These are phyloP conservation scores for Linanthus parryae DNA, from an alignment of 148 eudicot genomes.

Conservation along the genomic window DNA sequence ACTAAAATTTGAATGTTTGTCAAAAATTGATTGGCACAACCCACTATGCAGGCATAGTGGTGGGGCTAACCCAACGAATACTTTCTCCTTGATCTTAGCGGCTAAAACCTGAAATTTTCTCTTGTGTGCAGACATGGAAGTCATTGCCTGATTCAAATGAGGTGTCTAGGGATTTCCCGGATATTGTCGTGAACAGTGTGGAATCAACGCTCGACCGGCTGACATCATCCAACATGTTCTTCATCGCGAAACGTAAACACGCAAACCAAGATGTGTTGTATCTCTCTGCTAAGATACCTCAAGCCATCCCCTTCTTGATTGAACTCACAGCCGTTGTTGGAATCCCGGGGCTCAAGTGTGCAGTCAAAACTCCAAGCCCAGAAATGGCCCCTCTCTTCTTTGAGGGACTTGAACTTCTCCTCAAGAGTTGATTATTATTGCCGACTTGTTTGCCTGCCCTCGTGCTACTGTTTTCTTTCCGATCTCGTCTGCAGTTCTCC, in stretches of 20 bases:
- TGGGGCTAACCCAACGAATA: too few species aligned
- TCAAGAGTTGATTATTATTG: constrained; percentile 41
- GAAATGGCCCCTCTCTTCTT: constrained; percentile 95
- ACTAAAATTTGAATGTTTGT: too few species aligned
- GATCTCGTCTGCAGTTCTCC: too few species aligned
- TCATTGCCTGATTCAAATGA: constrained; percentile 95
- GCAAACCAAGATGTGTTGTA: constrained; percentile 88
- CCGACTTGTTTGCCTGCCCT: too few species aligned
- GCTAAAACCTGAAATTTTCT: neutral
- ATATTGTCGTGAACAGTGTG: constrained; percentile 55
- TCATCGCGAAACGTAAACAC: constrained; percentile 90
- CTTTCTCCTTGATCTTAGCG: too few species aligned
- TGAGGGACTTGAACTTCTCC: constrained; percentile 68
- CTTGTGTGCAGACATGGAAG: constrained; percentile 73
- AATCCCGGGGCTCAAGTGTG: constrained; percentile 78
- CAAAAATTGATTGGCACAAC: too few species aligned
- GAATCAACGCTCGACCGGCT: constrained; percentile 71
- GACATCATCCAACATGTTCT: constrained; percentile 81
- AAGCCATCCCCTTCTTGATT: constrained; percentile 78
- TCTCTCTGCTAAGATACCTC: constrained; percentile 88
- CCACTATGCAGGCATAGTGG: too few species aligned
- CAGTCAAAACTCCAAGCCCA: constrained; percentile 78
- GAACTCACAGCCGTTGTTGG: constrained; percentile 80
- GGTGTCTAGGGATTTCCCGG: constrained; percentile 71
- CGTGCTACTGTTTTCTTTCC: too few species aligned